A percentile compares a stretch with the other conserved stretches of the same genome.
Conservation (phyloP, 225 moss, liverwort and hornwort species). For the Straminergon stramineum region DNA sequence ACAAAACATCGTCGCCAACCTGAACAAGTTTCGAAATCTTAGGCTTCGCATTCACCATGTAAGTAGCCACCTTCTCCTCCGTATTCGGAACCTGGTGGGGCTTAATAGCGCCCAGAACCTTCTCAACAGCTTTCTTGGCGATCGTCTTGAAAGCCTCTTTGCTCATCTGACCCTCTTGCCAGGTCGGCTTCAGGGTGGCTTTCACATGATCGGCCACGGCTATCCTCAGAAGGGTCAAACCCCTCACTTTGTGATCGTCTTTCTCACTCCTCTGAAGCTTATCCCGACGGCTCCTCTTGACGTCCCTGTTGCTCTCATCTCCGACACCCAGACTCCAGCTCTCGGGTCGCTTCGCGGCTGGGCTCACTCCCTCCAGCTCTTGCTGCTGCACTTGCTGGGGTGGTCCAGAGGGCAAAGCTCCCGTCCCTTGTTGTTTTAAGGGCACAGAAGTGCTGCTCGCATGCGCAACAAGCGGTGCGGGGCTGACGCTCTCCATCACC, state of each 20-base stretch:
- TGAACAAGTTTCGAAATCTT: slow-evolving; percentile 92
- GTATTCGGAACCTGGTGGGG: slow-evolving; percentile 72
- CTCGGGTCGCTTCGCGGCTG: slow-evolving; percentile 27
- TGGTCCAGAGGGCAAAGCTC: neutral
- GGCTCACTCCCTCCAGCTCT: slow-evolving; percentile 61
- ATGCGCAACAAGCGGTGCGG: slow-evolving; percentile 6
- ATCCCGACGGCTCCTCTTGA: slow-evolving; percentile 19
- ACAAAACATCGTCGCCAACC: slow-evolving; percentile 3
- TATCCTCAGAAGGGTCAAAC: slow-evolving; percentile 33
- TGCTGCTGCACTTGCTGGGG: slow-evolving; percentile 5
- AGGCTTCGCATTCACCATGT: slow-evolving; percentile 64
- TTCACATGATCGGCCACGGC: slow-evolving; percentile 75
- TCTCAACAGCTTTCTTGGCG: slow-evolving; percentile 90
- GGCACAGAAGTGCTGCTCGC: neutral
- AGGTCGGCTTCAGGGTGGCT: slow-evolving; percentile 78
- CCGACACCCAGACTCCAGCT: slow-evolving; percentile 29
- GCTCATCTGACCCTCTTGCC: slow-evolving; percentile 93
- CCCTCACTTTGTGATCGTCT: slow-evolving; percentile 44
- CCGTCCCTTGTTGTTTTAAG: slow-evolving; percentile 1
- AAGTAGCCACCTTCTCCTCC: slow-evolving; percentile 68
- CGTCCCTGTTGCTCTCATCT: slow-evolving; percentile 12
- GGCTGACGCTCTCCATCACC: slow-evolving; percentile 69
- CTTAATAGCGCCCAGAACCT: slow-evolving; percentile 64
- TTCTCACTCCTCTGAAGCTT: slow-evolving; percentile 32
- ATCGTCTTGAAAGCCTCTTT: slow-evolving; percentile 97